These are phyloP conservation scores for Sporormia fimetaria DNA, from an alignment of 495 filamentous ascomycete species.

Conservation along the genomic window DNA sequence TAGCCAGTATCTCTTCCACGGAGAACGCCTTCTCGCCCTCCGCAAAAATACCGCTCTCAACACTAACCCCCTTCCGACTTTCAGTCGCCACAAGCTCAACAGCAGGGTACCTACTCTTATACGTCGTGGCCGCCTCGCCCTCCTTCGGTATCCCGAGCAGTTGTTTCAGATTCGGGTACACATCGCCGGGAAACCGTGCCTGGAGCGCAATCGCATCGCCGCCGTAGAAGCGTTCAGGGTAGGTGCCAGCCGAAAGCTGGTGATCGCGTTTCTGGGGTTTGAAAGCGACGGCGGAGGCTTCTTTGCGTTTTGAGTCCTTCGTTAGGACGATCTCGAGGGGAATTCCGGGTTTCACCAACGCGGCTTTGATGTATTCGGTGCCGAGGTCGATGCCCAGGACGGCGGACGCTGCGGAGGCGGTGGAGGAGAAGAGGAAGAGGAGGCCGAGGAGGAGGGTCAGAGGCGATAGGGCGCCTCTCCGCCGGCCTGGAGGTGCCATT, in stretches of 20 bases:
- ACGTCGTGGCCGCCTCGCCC: conserved; percentile 51
- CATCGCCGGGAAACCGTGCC: conserved; percentile 80
- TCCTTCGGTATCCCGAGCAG: conserved; percentile 60
- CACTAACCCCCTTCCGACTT: conserved; percentile 58
- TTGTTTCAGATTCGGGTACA: conserved; percentile 84
- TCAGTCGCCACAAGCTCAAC: conserved; percentile 44
- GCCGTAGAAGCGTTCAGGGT: conserved; percentile 85
- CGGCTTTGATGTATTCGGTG: conserved; percentile 94
- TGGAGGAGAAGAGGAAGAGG: conserved; percentile 44
- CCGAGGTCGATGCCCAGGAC: conserved; percentile 91
- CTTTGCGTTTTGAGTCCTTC: conserved; percentile 97
- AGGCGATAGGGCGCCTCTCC: conserved; percentile 31
- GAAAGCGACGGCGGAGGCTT: conserved; percentile 82
- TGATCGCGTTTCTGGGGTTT: conserved; percentile 56
- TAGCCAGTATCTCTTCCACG: conserved; percentile 89
- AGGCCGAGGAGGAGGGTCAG: conserved; percentile 38
- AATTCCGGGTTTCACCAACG: conserved; percentile 92
- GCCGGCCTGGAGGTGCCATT: conserved; percentile 44
- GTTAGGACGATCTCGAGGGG: conserved; percentile 96
- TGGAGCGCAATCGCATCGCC: conserved; percentile 79
- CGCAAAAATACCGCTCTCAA: conserved; percentile 64
- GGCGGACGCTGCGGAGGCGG: conserved; percentile 46
- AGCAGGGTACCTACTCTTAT: conserved; percentile 60
- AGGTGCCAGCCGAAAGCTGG: conserved; percentile 42
- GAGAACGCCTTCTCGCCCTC: conserved; percentile 58